Conservation (phyloP, 345 rosid species). For the Fremontodendron californicum region DNA sequence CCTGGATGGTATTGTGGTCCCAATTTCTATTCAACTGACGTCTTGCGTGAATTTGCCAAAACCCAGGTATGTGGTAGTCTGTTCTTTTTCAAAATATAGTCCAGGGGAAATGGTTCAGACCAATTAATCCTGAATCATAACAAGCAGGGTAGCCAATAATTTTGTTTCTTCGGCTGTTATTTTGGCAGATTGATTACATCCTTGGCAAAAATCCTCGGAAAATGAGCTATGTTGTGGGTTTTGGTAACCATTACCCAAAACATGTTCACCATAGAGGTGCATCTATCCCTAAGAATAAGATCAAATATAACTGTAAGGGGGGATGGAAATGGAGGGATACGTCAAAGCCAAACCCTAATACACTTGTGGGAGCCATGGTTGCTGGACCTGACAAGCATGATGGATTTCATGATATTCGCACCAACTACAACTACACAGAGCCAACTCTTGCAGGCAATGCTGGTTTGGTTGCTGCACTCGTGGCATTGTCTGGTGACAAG, state of each 20-base stretch:
- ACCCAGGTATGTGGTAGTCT: slow-evolving; percentile 53
- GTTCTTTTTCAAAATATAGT: not conserved
- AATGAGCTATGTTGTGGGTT: slow-evolving; percentile 92
- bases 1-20: slow-evolving; percentile 99
- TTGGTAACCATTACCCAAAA: slow-evolving; percentile 67
- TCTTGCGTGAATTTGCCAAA: slow-evolving; percentile 75
- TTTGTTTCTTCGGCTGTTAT: slow-evolving; percentile 6
- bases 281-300: slow-evolving; percentile 37
- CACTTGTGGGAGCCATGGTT: slow-evolving; percentile 90
- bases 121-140: not conserved
- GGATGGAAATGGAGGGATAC: slow-evolving; percentile 7
- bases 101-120: not conserved
- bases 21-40: slow-evolving; percentile 62
- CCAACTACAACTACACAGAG: slow-evolving; percentile 90
- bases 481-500: slow-evolving; percentile 78
- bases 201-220: slow-evolving; percentile 88
- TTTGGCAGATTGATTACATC: slow-evolving; percentile 71
- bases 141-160: not conserved
- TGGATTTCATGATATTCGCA: slow-evolving; percentile 76
- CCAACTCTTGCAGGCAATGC: slow-evolving; percentile 95
- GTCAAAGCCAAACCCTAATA: slow-evolving; percentile 60
- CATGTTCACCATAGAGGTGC: slow-evolving; percentile 92
- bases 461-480: slow-evolving; percentile 29
- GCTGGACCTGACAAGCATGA: slow-evolving; percentile 94
- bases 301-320: not conserved